Percentiles rank a stretch among this genome's conserved stretches.
Evolutionary conservation across 2,329 filamentous ascomycete genomes (phyloP).

Genomic region (Stagonosporopsis vannaccii): DNA sequence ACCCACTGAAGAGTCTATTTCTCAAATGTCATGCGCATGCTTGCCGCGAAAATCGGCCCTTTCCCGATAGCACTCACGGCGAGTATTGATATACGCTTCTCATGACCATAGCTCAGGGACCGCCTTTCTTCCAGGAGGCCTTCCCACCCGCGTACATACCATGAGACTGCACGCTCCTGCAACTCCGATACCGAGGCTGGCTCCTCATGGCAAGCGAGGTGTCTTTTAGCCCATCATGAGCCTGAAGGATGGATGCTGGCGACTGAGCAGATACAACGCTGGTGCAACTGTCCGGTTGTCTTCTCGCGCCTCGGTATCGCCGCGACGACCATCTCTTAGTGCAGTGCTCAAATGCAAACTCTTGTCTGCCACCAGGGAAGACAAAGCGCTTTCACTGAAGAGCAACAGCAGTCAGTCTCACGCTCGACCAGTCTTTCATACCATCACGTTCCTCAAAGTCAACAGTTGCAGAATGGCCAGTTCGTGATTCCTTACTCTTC

Average conservation of each 20-base stretch:
- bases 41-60: not conserved
- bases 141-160: slow-evolving; percentile 1
- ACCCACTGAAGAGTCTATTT: not conserved
- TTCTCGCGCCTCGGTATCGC: not conserved
- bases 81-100: not conserved
- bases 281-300: not conserved
- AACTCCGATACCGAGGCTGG: not conserved
- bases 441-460: not conserved
- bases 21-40: not conserved
- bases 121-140: not conserved
- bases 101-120: not conserved
- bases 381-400: not conserved
- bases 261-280: slow-evolving; percentile 2
- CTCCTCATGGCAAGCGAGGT: slow-evolving; percentile 5
- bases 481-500: slow-evolving; percentile 3
- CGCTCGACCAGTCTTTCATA: not conserved
- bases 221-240: not conserved
- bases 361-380: slow-evolving; percentile 2
- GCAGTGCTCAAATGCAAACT: not conserved
- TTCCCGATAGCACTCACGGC: not conserved
- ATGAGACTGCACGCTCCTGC: not conserved
- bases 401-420: slow-evolving; percentile 5
- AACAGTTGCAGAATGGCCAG: slow-evolving; percentile 7
- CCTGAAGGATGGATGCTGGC: slow-evolving; percentile 4
- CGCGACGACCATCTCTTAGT: not conserved